Percentiles rank a stretch among this genome's conserved stretches.
Conservation (phyloP, 2,329 filamentous ascomycete species). For the Pseudopithomyces maydicus region DNA sequence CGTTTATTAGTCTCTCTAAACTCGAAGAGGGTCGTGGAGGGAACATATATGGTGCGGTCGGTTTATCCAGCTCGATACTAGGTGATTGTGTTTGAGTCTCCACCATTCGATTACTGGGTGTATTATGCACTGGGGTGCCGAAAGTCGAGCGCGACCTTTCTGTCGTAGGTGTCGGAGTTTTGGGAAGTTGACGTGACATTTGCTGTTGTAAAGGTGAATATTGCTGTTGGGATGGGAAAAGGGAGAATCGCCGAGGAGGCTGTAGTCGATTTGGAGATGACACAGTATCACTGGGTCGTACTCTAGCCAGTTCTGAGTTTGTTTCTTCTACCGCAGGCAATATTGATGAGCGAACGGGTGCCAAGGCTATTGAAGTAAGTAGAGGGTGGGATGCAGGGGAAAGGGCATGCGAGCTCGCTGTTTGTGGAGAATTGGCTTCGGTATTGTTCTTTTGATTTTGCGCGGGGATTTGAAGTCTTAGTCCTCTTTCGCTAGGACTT, state of each 20-base stretch:
- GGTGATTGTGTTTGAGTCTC: constrained; percentile 9
- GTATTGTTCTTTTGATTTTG: constrained; percentile 9
- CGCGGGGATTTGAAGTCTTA: constrained; percentile 29
- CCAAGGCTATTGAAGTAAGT: constrained; percentile 16
- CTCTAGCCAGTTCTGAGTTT: not conserved
- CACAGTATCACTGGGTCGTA: constrained; percentile 12
- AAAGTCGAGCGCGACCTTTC: constrained; percentile 1
- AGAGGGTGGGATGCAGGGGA: constrained; percentile 29
- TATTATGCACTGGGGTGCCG: constrained; percentile 6
- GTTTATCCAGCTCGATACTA: not conserved
- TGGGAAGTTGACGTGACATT: constrained; percentile 1
- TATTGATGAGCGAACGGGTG: constrained; percentile 16
- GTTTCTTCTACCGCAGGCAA: constrained; percentile 20
- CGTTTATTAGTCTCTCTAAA: constrained; percentile 6
- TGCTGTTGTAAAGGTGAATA: constrained; percentile 9
- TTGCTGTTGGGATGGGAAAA: constrained; percentile 9
- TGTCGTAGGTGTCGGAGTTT: not conserved
- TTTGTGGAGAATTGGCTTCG: constrained; percentile 28
- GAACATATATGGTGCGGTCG: not conserved
- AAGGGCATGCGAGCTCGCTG: constrained; percentile 32
- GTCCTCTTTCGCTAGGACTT: constrained; percentile 24
- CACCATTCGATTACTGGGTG: constrained; percentile 9
- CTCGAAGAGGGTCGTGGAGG: constrained; percentile 3
- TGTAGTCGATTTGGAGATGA: constrained; percentile 9
- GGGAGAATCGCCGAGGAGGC: constrained; percentile 11